These are phyloP conservation scores for Cytospora schulzeri DNA, from an alignment of 2,329 filamentous ascomycete genomes.

Conservation along the genomic window DNA sequence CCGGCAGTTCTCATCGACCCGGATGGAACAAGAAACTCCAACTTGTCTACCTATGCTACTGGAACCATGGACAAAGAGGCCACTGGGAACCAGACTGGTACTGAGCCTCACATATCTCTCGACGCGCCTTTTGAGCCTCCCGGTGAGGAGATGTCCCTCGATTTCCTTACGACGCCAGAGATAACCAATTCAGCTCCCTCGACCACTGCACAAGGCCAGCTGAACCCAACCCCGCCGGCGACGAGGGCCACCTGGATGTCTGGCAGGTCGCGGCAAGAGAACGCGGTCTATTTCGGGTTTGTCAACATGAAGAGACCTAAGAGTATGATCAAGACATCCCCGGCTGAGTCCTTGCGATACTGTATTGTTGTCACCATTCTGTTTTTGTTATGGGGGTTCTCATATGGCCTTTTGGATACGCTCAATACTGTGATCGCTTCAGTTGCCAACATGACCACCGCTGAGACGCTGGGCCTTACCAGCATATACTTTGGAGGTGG, in stretches of 20 bases:
- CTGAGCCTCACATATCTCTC: conserved; percentile 1
- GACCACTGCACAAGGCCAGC: neutral
- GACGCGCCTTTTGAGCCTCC: conserved; percentile 1
- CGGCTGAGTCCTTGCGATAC: conserved; percentile 68
- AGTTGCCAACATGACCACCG: conserved; percentile 61
- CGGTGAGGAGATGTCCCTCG: conserved; percentile 39
- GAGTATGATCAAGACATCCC: conserved; percentile 68
- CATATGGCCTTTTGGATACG: conserved; percentile 82
- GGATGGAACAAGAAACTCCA: conserved; percentile 42
- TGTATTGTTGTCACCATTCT: conserved; percentile 75
- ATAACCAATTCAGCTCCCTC: conserved; percentile 28
- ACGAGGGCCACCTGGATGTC: conserved; percentile 23
- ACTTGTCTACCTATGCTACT: conserved; percentile 35
- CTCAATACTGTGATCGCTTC: conserved; percentile 72
- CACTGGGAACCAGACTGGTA: conserved; percentile 6
- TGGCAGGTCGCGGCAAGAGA: conserved; percentile 42
- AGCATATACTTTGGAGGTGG: conserved; percentile 71
- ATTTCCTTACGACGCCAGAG: conserved; percentile 51
- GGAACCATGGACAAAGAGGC: conserved; percentile 26
- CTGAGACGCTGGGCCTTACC: conserved; percentile 68
- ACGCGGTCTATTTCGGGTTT: conserved; percentile 71
- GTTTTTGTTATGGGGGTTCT: conserved; percentile 89
- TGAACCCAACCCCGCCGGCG: neutral
- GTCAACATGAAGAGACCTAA: conserved; percentile 71
- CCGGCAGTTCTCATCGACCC: conserved; percentile 59